Conservation (phyloP, 2,329 filamentous ascomycete species). For the Coleophoma crateriformis region DNA sequence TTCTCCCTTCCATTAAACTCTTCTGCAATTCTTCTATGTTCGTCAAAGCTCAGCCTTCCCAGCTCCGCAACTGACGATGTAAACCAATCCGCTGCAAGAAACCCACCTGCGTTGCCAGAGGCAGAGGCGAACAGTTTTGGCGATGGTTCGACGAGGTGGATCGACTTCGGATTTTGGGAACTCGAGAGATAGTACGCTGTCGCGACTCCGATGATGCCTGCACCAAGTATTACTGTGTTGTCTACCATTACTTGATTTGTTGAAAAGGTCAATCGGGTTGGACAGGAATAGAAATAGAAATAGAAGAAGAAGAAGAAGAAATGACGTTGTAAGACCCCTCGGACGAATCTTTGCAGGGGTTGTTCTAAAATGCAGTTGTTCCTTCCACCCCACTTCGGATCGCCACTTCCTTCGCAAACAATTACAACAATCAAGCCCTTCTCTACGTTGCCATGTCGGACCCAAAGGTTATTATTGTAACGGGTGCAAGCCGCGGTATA, state of each 20-base stretch:
- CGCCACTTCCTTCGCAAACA: too few relatives aligned
- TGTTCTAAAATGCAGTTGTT: too few relatives aligned
- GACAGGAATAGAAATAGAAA: too few relatives aligned
- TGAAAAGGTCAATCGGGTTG: too few relatives aligned
- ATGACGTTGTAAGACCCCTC: too few relatives aligned
- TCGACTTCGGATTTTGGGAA: slow-evolving; percentile 35
- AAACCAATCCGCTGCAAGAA: slow-evolving; percentile 72
- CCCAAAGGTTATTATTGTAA: slow-evolving; percentile 66
- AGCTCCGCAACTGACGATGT: slow-evolving; percentile 48
- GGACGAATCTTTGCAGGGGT: too few relatives aligned
- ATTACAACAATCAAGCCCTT: too few relatives aligned
- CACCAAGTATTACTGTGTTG: slow-evolving; percentile 58
- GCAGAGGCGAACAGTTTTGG: slow-evolving; percentile 64
- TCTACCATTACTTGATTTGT: too few relatives aligned
- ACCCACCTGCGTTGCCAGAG: slow-evolving; percentile 69
- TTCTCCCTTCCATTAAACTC: slow-evolving; percentile 11
- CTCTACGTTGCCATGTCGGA: slow-evolving; percentile 28
- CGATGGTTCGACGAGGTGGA: slow-evolving; percentile 54
- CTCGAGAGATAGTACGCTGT: slow-evolving; percentile 67
- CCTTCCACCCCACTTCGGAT: too few relatives aligned
- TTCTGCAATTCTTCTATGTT: slow-evolving; percentile 41
- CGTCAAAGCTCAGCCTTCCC: slow-evolving; percentile 61
- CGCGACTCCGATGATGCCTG: slow-evolving; percentile 64
- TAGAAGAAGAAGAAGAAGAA: too few relatives aligned
- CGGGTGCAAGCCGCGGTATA: slow-evolving; percentile 58